These are phyloP conservation scores for Mimosa pudica DNA, from an alignment of 306 rosid genomes.

Conservation along the genomic window DNA sequence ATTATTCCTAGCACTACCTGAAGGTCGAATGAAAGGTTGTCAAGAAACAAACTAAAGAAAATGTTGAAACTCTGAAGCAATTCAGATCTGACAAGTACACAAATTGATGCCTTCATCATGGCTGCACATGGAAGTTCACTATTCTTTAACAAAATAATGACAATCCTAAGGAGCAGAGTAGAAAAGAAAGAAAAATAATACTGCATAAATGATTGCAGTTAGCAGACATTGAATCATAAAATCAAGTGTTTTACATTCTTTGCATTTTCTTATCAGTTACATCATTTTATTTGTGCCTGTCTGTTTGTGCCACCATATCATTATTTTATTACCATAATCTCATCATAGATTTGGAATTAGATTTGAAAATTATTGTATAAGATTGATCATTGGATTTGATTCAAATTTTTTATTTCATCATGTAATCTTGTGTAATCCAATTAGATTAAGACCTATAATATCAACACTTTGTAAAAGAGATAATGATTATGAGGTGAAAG, in stretches of 20 bases:
- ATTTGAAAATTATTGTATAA: too few relatives aligned
- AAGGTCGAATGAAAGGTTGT: neutral
- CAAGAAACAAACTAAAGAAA: neutral
- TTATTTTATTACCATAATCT: too few relatives aligned
- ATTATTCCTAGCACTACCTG: conserved; percentile 28
- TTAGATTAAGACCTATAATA: too few relatives aligned
- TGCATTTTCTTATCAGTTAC: neutral
- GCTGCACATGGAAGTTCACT: neutral
- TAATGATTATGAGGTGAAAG: neutral
- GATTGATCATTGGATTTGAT: too few relatives aligned
- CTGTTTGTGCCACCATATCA: too few relatives aligned
- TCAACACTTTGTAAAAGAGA: too few relatives aligned
- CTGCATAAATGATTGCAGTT: neutral
- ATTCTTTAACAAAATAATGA: neutral
- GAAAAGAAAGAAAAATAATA: neutral
- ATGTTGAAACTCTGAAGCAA: neutral
- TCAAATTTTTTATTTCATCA: too few relatives aligned
- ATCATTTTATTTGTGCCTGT: too few relatives aligned
- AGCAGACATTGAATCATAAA: neutral
- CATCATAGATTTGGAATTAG: too few relatives aligned
- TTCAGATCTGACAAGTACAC: neutral
- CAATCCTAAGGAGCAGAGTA: neutral
- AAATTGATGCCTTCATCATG: neutral
- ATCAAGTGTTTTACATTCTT: too few relatives aligned
- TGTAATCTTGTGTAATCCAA: too few relatives aligned